Evolutionary conservation across 2,329 filamentous ascomycete species (phyloP).

Genomic region (Epichloe uncinata): DNA sequence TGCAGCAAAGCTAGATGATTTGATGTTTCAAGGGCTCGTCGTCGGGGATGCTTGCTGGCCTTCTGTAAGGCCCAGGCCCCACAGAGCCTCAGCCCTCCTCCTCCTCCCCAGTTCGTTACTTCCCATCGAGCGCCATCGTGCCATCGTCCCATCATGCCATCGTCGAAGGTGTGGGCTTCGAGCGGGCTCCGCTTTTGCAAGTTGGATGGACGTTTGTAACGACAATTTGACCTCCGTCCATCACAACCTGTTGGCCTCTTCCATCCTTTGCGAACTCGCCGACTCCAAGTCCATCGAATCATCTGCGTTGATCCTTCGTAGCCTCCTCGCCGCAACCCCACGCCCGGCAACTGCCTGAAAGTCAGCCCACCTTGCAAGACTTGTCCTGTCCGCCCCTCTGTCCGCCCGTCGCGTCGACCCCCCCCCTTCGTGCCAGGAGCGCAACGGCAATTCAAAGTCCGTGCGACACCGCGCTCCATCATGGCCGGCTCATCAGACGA

Average conservation of each 20-base stretch:
- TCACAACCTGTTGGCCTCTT: neutral
- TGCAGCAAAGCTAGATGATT: no score
- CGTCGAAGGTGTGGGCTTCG: no score
- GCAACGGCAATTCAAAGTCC: neutral
- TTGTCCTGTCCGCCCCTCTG: neutral
- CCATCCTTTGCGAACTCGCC: neutral
- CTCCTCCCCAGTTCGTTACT: no score
- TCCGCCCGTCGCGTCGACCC: no score
- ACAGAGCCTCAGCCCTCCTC: no score
- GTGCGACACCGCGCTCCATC: neutral
- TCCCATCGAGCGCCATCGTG: no score
- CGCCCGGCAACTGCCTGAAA: neutral
- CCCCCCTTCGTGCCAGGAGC: neutral
- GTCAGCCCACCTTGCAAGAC: neutral
- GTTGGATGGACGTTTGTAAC: no score
- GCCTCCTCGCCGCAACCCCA: neutral
- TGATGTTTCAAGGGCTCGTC: no score
- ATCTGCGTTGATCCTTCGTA: neutral
- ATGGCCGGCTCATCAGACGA: constrained; percentile 28
- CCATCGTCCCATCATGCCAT: no score
- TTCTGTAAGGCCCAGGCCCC: no score
- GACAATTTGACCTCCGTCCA: neutral
- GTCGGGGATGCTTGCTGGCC: no score
- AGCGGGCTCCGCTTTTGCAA: no score
- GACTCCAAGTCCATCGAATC: neutral